Evolutionary conservation across 805 yeast species (phyloP).

Genomic region (Lipomyces oligophaga): DNA sequence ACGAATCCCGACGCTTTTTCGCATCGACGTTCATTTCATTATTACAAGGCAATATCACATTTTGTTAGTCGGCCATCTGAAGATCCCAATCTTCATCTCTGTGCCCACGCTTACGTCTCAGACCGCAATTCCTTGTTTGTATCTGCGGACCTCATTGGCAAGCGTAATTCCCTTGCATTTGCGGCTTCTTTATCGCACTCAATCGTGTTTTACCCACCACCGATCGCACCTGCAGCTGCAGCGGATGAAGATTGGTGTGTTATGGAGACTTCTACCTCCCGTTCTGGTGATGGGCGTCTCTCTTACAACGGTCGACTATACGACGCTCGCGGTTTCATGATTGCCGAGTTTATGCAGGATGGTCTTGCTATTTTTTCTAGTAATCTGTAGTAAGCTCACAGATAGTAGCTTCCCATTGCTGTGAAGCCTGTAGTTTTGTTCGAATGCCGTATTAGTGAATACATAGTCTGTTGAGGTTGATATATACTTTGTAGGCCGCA

Average conservation of each 20-base stretch:
- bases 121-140: slow-evolving; percentile 13
- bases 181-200: slow-evolving; percentile 12
- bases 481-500: not conserved
- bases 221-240: not conserved
- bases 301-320: slow-evolving; percentile 11
- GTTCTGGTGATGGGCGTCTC: slow-evolving; percentile 16
- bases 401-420: no score
- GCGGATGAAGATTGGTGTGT: slow-evolving; percentile 6
- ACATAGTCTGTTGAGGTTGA: not conserved
- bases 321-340: slow-evolving; percentile 10
- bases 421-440: no score
- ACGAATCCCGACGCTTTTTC: not conserved
- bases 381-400: no score
- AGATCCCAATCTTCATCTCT: slow-evolving; percentile 14
- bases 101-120: slow-evolving; percentile 17
- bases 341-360: slow-evolving; percentile 22
- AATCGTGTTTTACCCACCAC: slow-evolving; percentile 17
- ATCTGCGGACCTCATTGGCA: slow-evolving; percentile 8
- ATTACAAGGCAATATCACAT: no score
- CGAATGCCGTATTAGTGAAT: no score
- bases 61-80: slow-evolving; percentile 3
- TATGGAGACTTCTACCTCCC: slow-evolving; percentile 10
- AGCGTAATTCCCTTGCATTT: not conserved
- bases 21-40: slow-evolving; percentile 7
- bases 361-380: slow-evolving; percentile 7